phyloP scores from a whole-genome alignment of 306 rosid genomes.

The Vicia faba region DNA sequence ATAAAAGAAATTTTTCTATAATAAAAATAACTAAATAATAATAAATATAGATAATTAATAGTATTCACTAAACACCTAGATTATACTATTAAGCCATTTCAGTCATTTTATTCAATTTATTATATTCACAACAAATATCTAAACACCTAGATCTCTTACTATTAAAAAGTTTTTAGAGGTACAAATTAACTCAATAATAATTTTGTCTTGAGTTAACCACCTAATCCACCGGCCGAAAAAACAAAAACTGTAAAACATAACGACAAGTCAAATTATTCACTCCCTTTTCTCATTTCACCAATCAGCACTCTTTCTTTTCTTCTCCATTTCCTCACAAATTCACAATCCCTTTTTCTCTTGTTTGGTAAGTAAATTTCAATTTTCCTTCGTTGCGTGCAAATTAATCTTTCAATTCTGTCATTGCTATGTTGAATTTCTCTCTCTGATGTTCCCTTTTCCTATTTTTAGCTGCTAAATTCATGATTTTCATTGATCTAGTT shows the following conservation, averaged over 20 bases:
- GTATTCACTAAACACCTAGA: too few relatives aligned
- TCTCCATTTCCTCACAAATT: too few relatives aligned
- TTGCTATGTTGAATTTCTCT: too few relatives aligned
- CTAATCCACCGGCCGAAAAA: background rate
- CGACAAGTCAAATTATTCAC: background rate
- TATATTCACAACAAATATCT: too few relatives aligned
- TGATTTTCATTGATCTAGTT: conserved; percentile 28
- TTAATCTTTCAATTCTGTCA: background rate
- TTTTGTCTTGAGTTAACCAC: background rate
- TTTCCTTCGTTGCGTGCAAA: background rate
- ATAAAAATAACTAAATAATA: too few relatives aligned
- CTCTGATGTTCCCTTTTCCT: too few relatives aligned
- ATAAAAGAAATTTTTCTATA: too few relatives aligned
- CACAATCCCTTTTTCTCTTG: background rate
- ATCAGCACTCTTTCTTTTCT: background rate
- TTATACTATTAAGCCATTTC: too few relatives aligned
- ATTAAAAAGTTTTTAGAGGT: too few relatives aligned
- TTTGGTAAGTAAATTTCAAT: background rate
- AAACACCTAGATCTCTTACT: too few relatives aligned
- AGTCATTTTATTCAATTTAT: too few relatives aligned
- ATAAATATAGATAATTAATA: too few relatives aligned
- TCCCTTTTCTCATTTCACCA: background rate
- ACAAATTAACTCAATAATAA: background rate
- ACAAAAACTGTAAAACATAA: background rate
- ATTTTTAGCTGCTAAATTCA: background rate